These are phyloP conservation scores for Blastobotrys peoriensis DNA, from an alignment of 805 yeast species.

Conservation along the genomic window DNA sequence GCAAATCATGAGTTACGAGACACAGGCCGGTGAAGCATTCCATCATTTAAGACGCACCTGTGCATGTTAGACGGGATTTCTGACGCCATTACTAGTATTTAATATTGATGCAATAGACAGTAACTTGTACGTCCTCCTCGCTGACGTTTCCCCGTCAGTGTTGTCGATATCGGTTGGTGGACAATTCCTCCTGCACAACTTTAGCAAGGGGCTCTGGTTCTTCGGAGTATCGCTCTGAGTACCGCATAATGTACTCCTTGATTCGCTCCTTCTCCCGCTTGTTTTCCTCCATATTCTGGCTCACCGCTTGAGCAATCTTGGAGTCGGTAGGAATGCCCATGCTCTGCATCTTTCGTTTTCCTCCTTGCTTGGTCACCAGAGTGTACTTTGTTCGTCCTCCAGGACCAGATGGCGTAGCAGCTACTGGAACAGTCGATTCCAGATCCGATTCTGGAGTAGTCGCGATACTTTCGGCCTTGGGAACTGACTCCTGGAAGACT, in stretches of 20 bases:
- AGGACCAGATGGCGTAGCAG: background rate
- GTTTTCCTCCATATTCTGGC: constrained; percentile 45
- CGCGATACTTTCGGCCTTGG: constrained; percentile 11
- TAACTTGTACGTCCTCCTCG: too few species aligned
- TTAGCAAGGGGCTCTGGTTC: too few species aligned
- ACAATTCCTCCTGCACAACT: too few species aligned
- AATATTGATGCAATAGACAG: too few species aligned
- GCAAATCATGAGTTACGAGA: too few species aligned
- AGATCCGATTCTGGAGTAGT: background rate
- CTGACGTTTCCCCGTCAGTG: too few species aligned
- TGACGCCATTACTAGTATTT: too few species aligned
- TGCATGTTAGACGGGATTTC: too few species aligned
- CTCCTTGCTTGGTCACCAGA: constrained; percentile 50
- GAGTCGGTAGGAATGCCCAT: constrained; percentile 49
- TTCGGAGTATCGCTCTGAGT: constrained; percentile 1
- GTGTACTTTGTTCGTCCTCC: constrained; percentile 40
- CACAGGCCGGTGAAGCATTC: too few species aligned
- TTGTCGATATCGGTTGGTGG: too few species aligned
- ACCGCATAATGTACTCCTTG: constrained; percentile 15
- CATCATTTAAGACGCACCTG: too few species aligned
- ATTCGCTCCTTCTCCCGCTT: constrained; percentile 51
- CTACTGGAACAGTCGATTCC: constrained; percentile 3
- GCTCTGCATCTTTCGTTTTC: constrained; percentile 38
- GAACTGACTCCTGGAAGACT: constrained; percentile 28
- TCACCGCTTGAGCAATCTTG: constrained; percentile 47